These are phyloP conservation scores for Trapa incisa DNA, from an alignment of 345 rosid species.

Conservation along the genomic window DNA sequence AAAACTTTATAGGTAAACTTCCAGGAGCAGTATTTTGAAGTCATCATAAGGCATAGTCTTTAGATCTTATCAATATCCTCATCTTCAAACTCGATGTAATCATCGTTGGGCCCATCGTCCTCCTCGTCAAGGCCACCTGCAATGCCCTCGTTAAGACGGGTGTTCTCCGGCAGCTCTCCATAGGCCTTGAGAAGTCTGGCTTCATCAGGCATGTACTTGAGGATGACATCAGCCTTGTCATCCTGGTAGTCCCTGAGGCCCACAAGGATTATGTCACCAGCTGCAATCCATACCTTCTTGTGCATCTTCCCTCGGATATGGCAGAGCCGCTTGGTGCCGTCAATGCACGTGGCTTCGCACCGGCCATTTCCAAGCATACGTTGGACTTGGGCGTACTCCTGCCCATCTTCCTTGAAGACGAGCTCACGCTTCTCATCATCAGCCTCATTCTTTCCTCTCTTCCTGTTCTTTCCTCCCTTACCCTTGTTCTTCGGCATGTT, in stretches of 20 bases:
- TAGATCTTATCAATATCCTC: constrained; percentile 40
- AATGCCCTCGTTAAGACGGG: constrained; percentile 24
- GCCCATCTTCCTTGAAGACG: constrained; percentile 42
- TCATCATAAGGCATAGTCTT: not conserved
- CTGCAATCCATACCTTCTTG: constrained; percentile 45
- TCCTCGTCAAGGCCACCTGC: constrained; percentile 34
- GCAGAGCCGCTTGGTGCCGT: constrained; percentile 37
- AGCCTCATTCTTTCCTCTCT: constrained; percentile 46
- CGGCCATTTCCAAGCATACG: constrained; percentile 47
- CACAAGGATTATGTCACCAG: constrained; percentile 35
- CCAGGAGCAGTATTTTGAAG: not conserved
- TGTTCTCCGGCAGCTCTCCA: constrained; percentile 26
- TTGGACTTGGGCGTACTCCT: constrained; percentile 35
- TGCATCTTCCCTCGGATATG: constrained; percentile 51
- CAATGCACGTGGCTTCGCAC: constrained; percentile 40
- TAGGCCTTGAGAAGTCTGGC: constrained; percentile 41
- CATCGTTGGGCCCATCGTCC: constrained; percentile 26
- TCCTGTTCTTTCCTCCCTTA: constrained; percentile 47
- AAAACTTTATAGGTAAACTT: not conserved
- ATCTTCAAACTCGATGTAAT: constrained; percentile 36
- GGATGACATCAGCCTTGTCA: constrained; percentile 43
- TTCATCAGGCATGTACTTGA: constrained; percentile 38
- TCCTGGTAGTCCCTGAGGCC: constrained; percentile 43
- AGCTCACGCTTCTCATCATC: constrained; percentile 49
- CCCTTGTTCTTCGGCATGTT: constrained; percentile 55